Evolutionary conservation across 352 stramenopile genomes (phyloP).

Genomic region (Phytophthora sansomeana): DNA sequence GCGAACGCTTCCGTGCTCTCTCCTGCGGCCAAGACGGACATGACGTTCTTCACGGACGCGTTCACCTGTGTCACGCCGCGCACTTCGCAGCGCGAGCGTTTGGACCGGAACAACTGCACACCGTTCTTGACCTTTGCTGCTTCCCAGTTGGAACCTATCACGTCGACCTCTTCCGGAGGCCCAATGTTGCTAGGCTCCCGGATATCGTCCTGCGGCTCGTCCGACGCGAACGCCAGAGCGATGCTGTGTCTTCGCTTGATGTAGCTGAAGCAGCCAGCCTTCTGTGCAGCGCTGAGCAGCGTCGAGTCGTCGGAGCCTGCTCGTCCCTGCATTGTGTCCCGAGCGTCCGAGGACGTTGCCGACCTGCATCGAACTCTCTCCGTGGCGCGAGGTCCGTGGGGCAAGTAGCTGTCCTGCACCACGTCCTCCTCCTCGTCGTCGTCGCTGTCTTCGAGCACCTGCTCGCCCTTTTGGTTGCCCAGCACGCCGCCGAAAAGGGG

Average conservation of each 20-base stretch:
- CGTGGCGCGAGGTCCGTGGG: constrained; percentile 15
- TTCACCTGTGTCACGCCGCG: constrained; percentile 78
- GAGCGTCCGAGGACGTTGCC: constrained; percentile 19
- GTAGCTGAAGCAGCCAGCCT: constrained; percentile 85
- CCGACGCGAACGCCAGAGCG: constrained; percentile 73
- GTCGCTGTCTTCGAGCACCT: constrained; percentile 22
- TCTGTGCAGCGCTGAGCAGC: constrained; percentile 67
- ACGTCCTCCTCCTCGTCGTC: constrained; percentile 29
- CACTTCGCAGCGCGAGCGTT: constrained; percentile 76
- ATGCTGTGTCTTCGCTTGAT: constrained; percentile 81
- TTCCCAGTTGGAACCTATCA: constrained; percentile 59
- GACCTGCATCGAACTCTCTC: constrained; percentile 40
- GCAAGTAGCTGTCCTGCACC: constrained; percentile 36
- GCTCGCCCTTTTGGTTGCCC: constrained; percentile 31
- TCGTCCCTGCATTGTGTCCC: constrained; percentile 16
- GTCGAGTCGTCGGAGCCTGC: constrained; percentile 14
- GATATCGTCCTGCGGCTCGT: constrained; percentile 31
- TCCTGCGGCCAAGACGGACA: constrained; percentile 67
- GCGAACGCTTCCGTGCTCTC: constrained; percentile 66
- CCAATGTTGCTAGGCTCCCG: constrained; percentile 43
- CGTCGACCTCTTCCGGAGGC: constrained; percentile 30
- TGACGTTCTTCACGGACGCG: constrained; percentile 85
- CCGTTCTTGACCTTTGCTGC: constrained; percentile 71
- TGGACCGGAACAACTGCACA: constrained; percentile 77
- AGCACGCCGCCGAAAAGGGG: constrained; percentile 23